Evolutionary conservation across 345 rosid genomes (phyloP), one percentile per base, ranked within the genome.

Genomic region (Sapria himalayana): DNA sequence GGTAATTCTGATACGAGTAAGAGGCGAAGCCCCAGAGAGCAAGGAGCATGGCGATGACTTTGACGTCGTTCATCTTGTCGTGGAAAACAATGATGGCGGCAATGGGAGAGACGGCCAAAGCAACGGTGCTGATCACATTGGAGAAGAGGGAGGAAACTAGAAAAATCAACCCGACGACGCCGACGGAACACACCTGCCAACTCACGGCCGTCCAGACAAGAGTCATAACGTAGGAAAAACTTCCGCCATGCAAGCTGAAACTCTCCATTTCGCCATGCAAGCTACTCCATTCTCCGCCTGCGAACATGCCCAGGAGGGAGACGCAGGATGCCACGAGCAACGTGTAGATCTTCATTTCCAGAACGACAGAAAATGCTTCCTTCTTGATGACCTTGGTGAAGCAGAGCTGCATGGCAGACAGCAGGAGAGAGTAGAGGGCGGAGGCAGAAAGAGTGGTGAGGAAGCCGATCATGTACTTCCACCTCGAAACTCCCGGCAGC

Each of bases 391-490:
- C 46, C 55, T 71, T 78, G 55, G 75, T 70, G 50, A 86, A 86
- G 21, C 78, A 52, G 33, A 62, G 60, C 55, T 86, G 92, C 79
- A 76, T 71, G 14, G 78, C 76, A 25, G 92, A 86, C 22, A 81
- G 85, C 56, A 73, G 22, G 33, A 81, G 94, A 43, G 92, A 71
- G 63, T 81, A 86, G 9, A 81, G 9, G 7, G 81, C 76, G 0
- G 94, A 81, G 22, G 89, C 97, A 13, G 48, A 53, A 15, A 81
- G 41, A 1, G 89, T 70, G 48, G 56, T 56, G 2, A 76, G 35
- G 58, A 71, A 78, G 15, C 94, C 89, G 0, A 68, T 25, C 12
- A 66, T 32, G 50, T 64, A 76, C 32, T 66, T 74, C 60, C 53
- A 20, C 55, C 45, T 69, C 15, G 91, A 71, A 40, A 69, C 66